A percentile compares a stretch with the other conserved stretches of the same genome.
These are phyloP conservation scores for Adansonia rubrostipa DNA, from an alignment of 441 rosid genomes.

Conservation along the genomic window DNA sequence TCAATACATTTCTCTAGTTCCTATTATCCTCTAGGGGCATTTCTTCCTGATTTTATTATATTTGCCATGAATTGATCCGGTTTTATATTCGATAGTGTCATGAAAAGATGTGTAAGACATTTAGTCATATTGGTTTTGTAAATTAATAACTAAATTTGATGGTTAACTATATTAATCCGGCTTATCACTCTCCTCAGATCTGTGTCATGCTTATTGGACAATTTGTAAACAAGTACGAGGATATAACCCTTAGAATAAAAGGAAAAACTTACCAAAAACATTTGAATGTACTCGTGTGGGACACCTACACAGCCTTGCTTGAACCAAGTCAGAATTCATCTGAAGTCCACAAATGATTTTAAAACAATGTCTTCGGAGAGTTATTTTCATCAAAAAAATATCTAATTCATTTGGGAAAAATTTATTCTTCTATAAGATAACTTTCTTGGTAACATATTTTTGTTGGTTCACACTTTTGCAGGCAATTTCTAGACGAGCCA, in stretches of 20 bases:
- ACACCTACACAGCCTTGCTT: not conserved
- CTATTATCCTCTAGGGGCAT: not conserved
- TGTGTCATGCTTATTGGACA: not conserved
- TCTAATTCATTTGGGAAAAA: not conserved
- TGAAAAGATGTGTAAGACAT: not conserved
- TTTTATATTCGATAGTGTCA: too few species aligned
- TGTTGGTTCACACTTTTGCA: constrained; percentile 31
- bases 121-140: not conserved
- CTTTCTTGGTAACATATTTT: constrained; percentile 17
- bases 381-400: not conserved
- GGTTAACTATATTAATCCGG: not conserved
- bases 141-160: not conserved
- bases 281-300: not conserved
- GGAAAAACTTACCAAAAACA: constrained; percentile 1
- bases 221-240: not conserved
- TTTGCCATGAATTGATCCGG: not conserved
- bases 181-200: not conserved
- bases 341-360: not conserved
- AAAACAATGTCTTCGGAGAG: not conserved
- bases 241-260: not conserved
- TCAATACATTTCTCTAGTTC: not conserved
- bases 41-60: not conserved
- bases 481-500: constrained; percentile 93
- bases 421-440: constrained; percentile 4
- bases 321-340: not conserved